Percentiles rank a stretch among this genome's conserved stretches.
phyloP scores from a whole-genome alignment of 208 protist species.

The Leishmania major region DNA sequence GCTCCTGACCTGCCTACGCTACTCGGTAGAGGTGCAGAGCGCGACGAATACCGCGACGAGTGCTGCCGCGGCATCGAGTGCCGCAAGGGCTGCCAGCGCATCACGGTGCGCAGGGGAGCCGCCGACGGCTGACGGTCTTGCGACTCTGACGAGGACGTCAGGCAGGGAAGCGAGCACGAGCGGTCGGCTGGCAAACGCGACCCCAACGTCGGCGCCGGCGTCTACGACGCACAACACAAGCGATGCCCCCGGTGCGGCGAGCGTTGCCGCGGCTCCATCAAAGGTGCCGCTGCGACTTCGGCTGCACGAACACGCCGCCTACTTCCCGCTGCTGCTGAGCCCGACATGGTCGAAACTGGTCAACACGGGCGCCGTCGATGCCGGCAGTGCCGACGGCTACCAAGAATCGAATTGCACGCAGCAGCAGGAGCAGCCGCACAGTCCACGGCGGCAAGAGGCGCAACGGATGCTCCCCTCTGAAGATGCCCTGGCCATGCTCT shows the following conservation, averaged over 20 bases:
- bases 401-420: neutral
- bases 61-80: neutral
- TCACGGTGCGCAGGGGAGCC: neutral
- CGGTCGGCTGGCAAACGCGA: neutral
- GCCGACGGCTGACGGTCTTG: neutral
- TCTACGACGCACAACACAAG: neutral
- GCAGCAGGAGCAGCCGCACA: neutral
- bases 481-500: conserved; percentile 5
- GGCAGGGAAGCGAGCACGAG: neutral
- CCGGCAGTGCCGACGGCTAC: neutral
- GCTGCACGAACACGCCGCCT: neutral
- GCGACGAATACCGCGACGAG: too few relatives aligned
- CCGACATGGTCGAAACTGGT: conserved; percentile 7
- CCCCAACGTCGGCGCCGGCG: too few relatives aligned
- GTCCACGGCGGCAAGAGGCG: neutral
- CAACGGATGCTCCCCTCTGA: conserved; percentile 10
- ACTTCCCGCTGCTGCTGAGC: conserved; percentile 11
- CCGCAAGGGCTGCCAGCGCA: neutral
- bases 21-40: neutral
- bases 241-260: neutral
- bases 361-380: neutral
- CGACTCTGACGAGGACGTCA: neutral
- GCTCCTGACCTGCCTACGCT: conserved; percentile 19
- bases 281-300: neutral
- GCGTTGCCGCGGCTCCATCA: neutral